A percentile compares a stretch with the other conserved stretches of the same genome.
These are phyloP conservation scores for Macrolepiota albuminosa DNA, from an alignment of 768 basidiomycete species.

Conservation along the genomic window DNA sequence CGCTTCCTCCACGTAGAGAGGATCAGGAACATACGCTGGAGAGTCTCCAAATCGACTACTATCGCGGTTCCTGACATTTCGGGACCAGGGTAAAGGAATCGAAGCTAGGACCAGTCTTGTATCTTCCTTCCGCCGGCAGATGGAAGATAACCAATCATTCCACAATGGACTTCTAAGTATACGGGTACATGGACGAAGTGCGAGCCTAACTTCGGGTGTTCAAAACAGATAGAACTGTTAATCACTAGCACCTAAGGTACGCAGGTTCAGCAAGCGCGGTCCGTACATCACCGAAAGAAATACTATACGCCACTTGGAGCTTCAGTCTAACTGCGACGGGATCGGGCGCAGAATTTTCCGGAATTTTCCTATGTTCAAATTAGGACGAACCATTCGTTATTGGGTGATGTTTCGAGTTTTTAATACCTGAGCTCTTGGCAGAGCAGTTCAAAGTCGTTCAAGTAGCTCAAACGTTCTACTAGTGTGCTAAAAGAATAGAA, in stretches of 20 bases:
- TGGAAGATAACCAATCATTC: not conserved
- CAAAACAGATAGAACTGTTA: not conserved
- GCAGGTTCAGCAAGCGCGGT: not conserved
- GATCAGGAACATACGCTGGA: slow-evolving; percentile 16
- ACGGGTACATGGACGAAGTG: not conserved
- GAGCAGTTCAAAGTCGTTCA: not conserved
- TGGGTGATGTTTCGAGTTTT: not conserved
- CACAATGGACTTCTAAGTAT: not conserved
- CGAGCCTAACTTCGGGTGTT: not conserved
- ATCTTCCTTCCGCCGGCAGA: slow-evolving; percentile 1
- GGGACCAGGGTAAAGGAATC: not conserved
- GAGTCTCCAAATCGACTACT: not conserved
- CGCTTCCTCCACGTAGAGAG: slow-evolving; percentile 4
- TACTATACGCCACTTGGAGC: not conserved
- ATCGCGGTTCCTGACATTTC: not conserved
- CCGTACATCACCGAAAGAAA: not conserved
- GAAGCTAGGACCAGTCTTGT: not conserved
- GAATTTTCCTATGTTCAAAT: not conserved
- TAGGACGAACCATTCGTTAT: not conserved
- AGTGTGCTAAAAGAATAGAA: not conserved
- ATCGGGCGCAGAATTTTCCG: slow-evolving; percentile 5
- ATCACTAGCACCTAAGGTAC: not conserved
- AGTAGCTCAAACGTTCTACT: not conserved
- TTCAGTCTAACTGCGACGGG: not conserved
- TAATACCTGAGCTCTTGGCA: not conserved